phyloP scores from a whole-genome alignment of 176 grass and related monocot genomes.

The Stipa capillata region DNA sequence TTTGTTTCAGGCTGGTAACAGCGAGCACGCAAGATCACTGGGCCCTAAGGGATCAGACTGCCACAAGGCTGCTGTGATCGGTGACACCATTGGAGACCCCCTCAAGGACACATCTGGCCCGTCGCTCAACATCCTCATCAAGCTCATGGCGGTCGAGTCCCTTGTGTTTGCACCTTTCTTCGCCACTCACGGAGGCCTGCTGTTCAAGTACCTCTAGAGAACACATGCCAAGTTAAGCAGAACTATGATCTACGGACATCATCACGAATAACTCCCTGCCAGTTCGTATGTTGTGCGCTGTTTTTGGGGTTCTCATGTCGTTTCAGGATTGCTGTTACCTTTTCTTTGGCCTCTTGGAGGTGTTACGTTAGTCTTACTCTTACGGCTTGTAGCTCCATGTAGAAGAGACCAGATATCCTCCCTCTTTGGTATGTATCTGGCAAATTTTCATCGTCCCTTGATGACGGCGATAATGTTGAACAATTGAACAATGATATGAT shows the following conservation, averaged over 20 bases:
- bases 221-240: not conserved
- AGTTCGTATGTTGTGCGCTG: not conserved
- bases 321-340: slow-evolving; percentile 28
- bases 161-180: slow-evolving; percentile 87
- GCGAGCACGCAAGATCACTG: slow-evolving; percentile 53
- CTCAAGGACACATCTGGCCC: slow-evolving; percentile 89
- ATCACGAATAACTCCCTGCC: slow-evolving; percentile 36
- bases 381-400: slow-evolving; percentile 30
- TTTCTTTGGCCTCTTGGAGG: slow-evolving; percentile 26
- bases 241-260: slow-evolving; percentile 15
- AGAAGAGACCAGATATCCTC: slow-evolving; percentile 31
- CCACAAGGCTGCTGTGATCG: slow-evolving; percentile 86
- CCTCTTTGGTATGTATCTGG: not conserved
- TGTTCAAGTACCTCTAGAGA: slow-evolving; percentile 65
- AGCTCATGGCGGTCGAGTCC: slow-evolving; percentile 82
- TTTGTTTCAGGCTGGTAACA: slow-evolving; percentile 60
- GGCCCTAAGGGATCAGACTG: slow-evolving; percentile 85
- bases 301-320: slow-evolving; percentile 34
- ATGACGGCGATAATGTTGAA: slow-evolving; percentile 62
- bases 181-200: slow-evolving; percentile 62
- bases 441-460: slow-evolving; percentile 42
- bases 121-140: slow-evolving; percentile 93
- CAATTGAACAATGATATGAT: no score
- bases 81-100: slow-evolving; percentile 88
- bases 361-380: slow-evolving; percentile 31